Percentiles rank a stretch among this genome's conserved stretches.
phyloP scores from a whole-genome alignment of 1,139 yeast genomes.

The Saccharomyces uvarum region DNA sequence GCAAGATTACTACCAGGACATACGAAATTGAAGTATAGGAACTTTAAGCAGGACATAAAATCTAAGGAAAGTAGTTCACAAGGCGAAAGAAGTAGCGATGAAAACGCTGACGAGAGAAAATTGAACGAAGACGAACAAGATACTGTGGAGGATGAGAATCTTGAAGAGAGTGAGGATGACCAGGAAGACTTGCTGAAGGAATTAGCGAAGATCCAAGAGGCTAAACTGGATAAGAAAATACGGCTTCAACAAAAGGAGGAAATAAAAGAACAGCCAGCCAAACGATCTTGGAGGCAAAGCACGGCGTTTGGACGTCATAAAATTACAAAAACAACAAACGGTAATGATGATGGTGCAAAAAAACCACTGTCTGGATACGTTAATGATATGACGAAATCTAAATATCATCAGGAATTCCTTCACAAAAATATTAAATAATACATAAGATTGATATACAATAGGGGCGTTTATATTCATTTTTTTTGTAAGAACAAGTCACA shows the following conservation, averaged over 20 bases:
- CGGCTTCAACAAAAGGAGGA: slow-evolving; percentile 31
- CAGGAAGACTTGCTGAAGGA: slow-evolving; percentile 43
- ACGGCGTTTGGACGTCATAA: slow-evolving; percentile 35
- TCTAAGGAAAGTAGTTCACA: slow-evolving; percentile 8
- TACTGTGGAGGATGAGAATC: slow-evolving; percentile 13
- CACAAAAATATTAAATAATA: slow-evolving; percentile 50
- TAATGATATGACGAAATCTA: slow-evolving; percentile 61
- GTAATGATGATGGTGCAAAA: slow-evolving; percentile 18
- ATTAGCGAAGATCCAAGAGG: slow-evolving; percentile 44
- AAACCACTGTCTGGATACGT: slow-evolving; percentile 36
- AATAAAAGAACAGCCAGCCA: slow-evolving; percentile 40
- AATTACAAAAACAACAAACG: slow-evolving; percentile 37
- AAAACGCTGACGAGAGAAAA: slow-evolving; percentile 18
- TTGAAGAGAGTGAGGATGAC: slow-evolving; percentile 28
- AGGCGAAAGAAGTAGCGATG: slow-evolving; percentile 7
- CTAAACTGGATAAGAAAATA: slow-evolving; percentile 34
- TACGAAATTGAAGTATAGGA: slow-evolving; percentile 47
- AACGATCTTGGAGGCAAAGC: slow-evolving; percentile 46
- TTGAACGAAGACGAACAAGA: slow-evolving; percentile 12
- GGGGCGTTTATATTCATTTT: neutral
- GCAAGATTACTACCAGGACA: slow-evolving; percentile 68
- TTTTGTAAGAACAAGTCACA: neutral
- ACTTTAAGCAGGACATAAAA: slow-evolving; percentile 9
- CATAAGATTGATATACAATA: neutral
- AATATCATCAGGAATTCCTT: slow-evolving; percentile 64